Percentiles rank a stretch among this genome's conserved stretches.
Conservation (phyloP, 768 basidiomycete genomes). For the Hericium alpestre region DNA sequence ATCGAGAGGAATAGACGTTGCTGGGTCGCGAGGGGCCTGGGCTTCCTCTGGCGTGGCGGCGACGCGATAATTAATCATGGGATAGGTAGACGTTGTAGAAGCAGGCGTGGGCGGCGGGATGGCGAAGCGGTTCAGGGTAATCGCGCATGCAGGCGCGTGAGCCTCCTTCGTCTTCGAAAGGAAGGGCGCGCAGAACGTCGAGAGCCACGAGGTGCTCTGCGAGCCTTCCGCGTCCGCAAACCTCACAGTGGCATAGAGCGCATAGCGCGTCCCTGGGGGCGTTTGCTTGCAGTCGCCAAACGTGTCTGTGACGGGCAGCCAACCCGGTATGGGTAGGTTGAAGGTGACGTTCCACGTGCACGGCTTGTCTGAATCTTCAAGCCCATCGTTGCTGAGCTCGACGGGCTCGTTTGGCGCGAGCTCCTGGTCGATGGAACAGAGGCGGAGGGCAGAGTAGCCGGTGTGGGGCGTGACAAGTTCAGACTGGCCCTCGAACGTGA, state of each 20-base stretch:
- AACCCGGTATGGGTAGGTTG: constrained; percentile 78
- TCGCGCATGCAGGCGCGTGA: constrained; percentile 27
- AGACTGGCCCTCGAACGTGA: constrained; percentile 81
- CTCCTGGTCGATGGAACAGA: constrained; percentile 58
- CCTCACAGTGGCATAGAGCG: constrained; percentile 56
- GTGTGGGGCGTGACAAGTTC: constrained; percentile 56
- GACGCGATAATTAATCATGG: constrained; percentile 25
- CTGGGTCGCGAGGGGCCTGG: constrained; percentile 9
- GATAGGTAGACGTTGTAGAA: constrained; percentile 24
- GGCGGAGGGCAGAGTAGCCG: constrained; percentile 59
- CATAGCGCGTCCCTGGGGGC: constrained; percentile 48
- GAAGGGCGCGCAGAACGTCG: constrained; percentile 47
- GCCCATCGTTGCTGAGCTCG: constrained; percentile 55
- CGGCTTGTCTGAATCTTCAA: constrained; percentile 43
- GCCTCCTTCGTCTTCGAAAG: constrained; percentile 33
- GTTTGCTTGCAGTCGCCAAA: constrained; percentile 35
- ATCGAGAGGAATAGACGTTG: constrained; percentile 33
- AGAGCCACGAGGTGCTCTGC: constrained; percentile 31
- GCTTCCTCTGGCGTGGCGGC: constrained; percentile 7
- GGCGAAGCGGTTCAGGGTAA: constrained; percentile 46
- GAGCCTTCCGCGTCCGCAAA: constrained; percentile 35
- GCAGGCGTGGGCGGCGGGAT: constrained; percentile 25
- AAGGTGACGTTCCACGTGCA: constrained; percentile 73
- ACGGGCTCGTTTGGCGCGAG: constrained; percentile 43
- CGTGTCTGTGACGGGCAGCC: constrained; percentile 56